Evolutionary conservation across 305 asterid genomes (phyloP), one percentile per base, ranked within the genome.

Genomic region (Withania somnifera): DNA sequence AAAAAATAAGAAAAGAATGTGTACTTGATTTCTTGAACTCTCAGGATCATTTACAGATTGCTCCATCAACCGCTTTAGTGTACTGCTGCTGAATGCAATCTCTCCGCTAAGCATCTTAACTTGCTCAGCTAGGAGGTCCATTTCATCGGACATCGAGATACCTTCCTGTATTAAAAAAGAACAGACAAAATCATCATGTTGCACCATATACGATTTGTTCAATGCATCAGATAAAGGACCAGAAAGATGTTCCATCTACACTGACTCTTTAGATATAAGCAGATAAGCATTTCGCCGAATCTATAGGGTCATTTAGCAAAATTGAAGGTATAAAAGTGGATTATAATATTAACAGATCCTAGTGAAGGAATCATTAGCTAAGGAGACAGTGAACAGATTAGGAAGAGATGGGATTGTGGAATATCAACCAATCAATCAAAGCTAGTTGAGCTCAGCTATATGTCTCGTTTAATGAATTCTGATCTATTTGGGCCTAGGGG

Each of bases 31-130:
- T 86, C 86, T 93, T 68, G 97, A 91, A 87, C 90, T 89, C 83
- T 95, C 98, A 17, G 98, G 98, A 88, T 95, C 97, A 92, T 92
- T 91, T 76, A 78, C 89, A 66, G 97, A 93, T 89, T 91, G 98
- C 88, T 95, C 99, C 80, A 90, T 82, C 84, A 97, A 84, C 84
- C 99, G 97, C 90, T 97, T 97, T 83, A 97, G 89, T 76, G 98
- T 93, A 84, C 99, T 97, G 83, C 95, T 89, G 86, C 94, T 87
- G 84, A 97, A 95, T 71, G 98, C 99, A 89, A 97, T 95, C 93
- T 97, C 99, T 73, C 99, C 99, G 56, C 97, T 94, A 88, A 97
- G 98, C 98, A 97, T 93, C 92, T 97, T 97, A 63, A 95, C 97
- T 91, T 97, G 98, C 95, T 95, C 98, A 77, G 87, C 97, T 32